A percentile compares a stretch with the other conserved stretches of the same genome.
phyloP scores from a whole-genome alignment of 2,329 filamentous ascomycete species.

The Aspergillus nomiae region DNA sequence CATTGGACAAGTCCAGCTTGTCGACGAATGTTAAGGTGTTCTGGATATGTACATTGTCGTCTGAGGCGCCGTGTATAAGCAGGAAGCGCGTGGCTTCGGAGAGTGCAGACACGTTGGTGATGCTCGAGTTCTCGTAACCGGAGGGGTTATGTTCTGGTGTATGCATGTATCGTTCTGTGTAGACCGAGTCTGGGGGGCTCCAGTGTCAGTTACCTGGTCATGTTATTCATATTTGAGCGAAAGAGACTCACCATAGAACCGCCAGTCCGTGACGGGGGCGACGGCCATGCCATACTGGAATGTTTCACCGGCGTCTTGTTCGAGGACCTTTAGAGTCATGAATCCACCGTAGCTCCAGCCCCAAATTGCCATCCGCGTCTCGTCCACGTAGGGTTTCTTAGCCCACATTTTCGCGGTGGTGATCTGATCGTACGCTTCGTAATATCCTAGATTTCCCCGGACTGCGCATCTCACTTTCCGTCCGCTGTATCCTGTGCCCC shows the following conservation, averaged over 20 bases:
- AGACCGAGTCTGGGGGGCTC: constrained; percentile 33
- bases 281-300: constrained; percentile 98
- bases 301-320: constrained; percentile 83
- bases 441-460: constrained; percentile 79
- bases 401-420: constrained; percentile 84
- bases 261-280: constrained; percentile 97
- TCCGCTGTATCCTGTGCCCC: constrained; percentile 88
- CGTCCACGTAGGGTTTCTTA: constrained; percentile 78
- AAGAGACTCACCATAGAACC: constrained; percentile 68
- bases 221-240: neutral
- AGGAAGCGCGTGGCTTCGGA: constrained; percentile 80
- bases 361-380: constrained; percentile 85
- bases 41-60: constrained; percentile 98
- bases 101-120: constrained; percentile 74
- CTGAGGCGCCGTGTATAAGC: constrained; percentile 92
- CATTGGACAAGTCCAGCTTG: constrained; percentile 73
- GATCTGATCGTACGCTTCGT: constrained; percentile 89
- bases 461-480: constrained; percentile 80
- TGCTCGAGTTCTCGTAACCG: constrained; percentile 75
- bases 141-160: constrained; percentile 78
- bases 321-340: constrained; percentile 90
- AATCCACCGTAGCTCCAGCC: constrained; percentile 98
- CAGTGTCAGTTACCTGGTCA: neutral
- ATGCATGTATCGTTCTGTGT: constrained; percentile 79
- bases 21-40: constrained; percentile 88